Conservation (phyloP, 2,329 filamentous ascomycete species). For the Sarocladium strictum region DNA sequence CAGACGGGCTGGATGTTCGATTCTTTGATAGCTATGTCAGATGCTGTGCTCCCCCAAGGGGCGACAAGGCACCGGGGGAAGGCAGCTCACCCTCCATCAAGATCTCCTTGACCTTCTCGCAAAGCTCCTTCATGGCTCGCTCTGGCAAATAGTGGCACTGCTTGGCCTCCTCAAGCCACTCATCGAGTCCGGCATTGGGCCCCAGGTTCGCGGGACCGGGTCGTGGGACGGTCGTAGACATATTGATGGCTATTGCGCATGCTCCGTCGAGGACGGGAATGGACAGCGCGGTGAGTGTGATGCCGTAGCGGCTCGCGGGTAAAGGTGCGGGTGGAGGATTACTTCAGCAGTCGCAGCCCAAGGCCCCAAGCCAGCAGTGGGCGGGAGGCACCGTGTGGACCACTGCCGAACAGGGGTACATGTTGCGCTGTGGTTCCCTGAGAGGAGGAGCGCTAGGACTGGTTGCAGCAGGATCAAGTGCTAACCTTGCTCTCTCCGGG, state of each 20-base stretch:
- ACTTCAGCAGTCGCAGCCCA: conserved; percentile 4
- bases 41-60: background rate
- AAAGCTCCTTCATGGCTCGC: conserved; percentile 95
- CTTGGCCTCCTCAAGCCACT: conserved; percentile 96
- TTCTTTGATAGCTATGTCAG: conserved; percentile 46
- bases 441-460: background rate
- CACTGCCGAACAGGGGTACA: background rate
- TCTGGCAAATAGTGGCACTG: conserved; percentile 97
- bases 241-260: conserved; percentile 14
- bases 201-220: conserved; percentile 84
- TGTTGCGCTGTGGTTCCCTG: too few species aligned
- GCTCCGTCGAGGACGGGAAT: conserved; percentile 6
- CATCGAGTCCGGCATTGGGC: conserved; percentile 79
- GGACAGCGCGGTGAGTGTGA: background rate
- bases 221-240: conserved; percentile 62
- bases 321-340: conserved; percentile 1
- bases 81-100: conserved; percentile 79
- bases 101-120: conserved; percentile 97
- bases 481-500: too few species aligned
- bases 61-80: background rate
- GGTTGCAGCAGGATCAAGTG: too few species aligned
- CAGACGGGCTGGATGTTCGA: conserved; percentile 98
- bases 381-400: conserved; percentile 2
- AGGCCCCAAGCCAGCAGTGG: background rate
- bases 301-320: background rate